Base-by-base conservation (phyloP, 2,329 filamentous ascomycete genomes). In the Gnomoniopsis smithogilvyi region DNA sequence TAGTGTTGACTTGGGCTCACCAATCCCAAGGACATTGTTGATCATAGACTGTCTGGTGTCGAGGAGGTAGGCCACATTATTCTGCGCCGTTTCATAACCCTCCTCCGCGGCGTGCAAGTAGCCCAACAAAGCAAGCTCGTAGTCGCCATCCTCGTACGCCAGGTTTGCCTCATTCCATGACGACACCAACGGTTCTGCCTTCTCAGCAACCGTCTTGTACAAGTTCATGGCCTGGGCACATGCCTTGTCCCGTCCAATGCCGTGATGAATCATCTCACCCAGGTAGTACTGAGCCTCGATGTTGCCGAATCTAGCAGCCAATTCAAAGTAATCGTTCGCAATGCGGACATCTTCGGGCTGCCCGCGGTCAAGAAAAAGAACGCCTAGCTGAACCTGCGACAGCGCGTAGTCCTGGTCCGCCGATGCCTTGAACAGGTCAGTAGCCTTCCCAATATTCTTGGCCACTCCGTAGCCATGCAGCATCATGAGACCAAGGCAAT, bases 271-370 rank as follows among this genome's bases (percentile, higher is more conserved):
- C 78, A 96, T 86, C 73, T 97, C 93, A 2, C 91, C 93, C 3
- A 97, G 84, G 71, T 96, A 96, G 74, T 96, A 97, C 70, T 91
- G 91, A 0, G 92, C 90, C 73, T 96, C 92, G 62, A 96, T 89
- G 68, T 92, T 90, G 15, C 88, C 88, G 69, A 92, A 92, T 24
- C 91, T 81, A 45, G 89, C 89, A 6, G 93, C 93, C 51, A 94
- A 80, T 68, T 96, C 92, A 67, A 97, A 96, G 71, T 96, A 96
- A 65, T 89, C 87, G 61, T 87, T 89, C 2, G 93, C 93, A 0
- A 88, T 87, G 6, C 82, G 77, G n/a, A 95, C 76, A 66, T 96
- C 92, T 49, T 85, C 81, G 1, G 78, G 71, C 30, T 77, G 74
- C 19, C 92, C 92, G 71, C 96, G 92, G 66, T 96, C 92, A 7